A percentile compares a stretch with the other conserved stretches of the same genome.
Conservation (phyloP, 768 basidiomycete species). For the Phylloporus rhodoxanthus region DNA sequence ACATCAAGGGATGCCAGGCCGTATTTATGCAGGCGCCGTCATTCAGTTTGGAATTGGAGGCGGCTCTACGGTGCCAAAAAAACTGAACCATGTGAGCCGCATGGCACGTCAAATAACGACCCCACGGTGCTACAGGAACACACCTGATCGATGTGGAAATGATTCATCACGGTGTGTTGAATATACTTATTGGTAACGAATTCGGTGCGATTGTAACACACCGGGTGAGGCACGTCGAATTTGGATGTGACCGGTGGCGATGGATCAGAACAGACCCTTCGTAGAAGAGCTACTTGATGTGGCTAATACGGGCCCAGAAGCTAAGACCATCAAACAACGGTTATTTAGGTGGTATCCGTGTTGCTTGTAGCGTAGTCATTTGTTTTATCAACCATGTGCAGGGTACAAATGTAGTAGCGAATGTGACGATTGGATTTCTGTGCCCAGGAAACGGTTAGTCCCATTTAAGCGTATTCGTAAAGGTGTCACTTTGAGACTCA, state of each 20-base stretch:
- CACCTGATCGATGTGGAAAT: background rate
- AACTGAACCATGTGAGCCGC: background rate
- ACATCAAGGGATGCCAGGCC: background rate
- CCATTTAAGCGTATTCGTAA: background rate
- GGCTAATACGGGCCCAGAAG: background rate
- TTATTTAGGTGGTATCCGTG: background rate
- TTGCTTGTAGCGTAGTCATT: too few species aligned
- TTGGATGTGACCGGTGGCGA: slow-evolving; percentile 1
- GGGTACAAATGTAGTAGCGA: background rate
- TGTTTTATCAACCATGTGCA: background rate
- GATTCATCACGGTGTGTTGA: background rate
- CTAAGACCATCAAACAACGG: background rate
- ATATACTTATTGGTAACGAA: background rate
- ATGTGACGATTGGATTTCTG: background rate
- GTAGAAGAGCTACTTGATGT: background rate
- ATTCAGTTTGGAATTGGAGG: background rate
- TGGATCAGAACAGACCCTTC: background rate
- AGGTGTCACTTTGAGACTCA: background rate
- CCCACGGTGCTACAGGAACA: background rate
- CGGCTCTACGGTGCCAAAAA: background rate
- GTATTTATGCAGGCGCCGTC: slow-evolving; percentile 10
- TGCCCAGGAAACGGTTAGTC: background rate
- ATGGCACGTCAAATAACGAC: background rate
- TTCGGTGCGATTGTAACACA: background rate
- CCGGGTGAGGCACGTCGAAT: background rate